Evolutionary conservation across 179 eudicot species (phyloP), one percentile per base, ranked within the genome.

Genomic region (Beta corolliflora): DNA sequence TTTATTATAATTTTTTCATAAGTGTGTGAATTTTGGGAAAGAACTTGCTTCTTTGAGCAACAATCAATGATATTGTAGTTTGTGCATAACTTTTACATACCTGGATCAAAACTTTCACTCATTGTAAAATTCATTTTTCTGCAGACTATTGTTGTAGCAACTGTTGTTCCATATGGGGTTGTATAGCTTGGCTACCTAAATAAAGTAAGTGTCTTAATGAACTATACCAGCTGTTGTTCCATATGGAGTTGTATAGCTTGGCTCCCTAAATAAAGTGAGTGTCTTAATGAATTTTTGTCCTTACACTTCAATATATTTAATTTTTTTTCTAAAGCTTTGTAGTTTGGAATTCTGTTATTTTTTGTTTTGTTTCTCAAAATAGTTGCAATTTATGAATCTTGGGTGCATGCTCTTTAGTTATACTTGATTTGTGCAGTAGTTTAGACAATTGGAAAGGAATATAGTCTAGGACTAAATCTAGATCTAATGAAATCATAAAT

Each of bases 141-240:
- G 90, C 95, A 95, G 98, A 93, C 98, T 60, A 82, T 93, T 88
- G 92, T 88, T 68, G 92, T 88, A 71, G 93, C 89, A 72, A 87
- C 93, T 86, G 89, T 92, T 81, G 81, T 80, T 87, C 95, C 98
- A 9, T 82, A 88, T 85, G 98, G 98, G 71, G 97, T 95, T 68
- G 71, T 95, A 77, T 94, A 90, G 79, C 93, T 95, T 82, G 98
- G 98, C 82, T 93, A 98, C 81, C 74, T 91, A 67, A 88, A 90
- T 71, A 87, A 86, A 69, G 98, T 95, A 87, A 85, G 97, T 71
- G 41, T 11, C 75, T 21, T 3, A 1, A 15, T 29, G 5, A 25
- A 14, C 5, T 53, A 48, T 16, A 19, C 4, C 25, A 25, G 25
- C 25, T 25, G 25, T 25, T 25, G 25, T 25, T 25, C 25, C 25